Evolutionary conservation across 1,284 basidiomycete genomes (phyloP), one percentile per base, ranked within the genome.

Genomic region (Chiua sp.): DNA sequence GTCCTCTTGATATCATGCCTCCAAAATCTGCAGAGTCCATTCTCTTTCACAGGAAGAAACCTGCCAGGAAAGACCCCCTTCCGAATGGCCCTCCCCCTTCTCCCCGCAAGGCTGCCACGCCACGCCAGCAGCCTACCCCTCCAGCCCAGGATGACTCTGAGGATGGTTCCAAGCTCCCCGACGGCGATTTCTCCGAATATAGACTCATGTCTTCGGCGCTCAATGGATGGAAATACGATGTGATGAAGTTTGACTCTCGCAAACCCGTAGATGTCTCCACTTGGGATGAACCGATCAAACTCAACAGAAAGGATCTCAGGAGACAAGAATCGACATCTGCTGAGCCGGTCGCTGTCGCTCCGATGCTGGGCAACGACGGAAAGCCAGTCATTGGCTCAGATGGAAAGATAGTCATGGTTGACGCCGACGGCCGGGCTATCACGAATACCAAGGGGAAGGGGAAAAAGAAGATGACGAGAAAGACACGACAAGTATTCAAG

Each of bases 141-240:
- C 64, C 73, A 11, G 68, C 71, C 47, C 69, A 73, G 11, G 77
- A 79, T 37, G 78, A 79, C 20, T 76, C 79, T 35, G 82, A 86
- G 26, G 80, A 82, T 49, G 75, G 74, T 18, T 68, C 83, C 46
- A 76, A 83, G 59, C 80, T 86, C 42, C 88, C 89, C 30, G 83
- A 87, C 48, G 83, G 84, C 60, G 80, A 85, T 1, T 91, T 77
- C 75, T 80, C 83, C 60, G 91, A 93, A 72, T 93, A 84, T 77
- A 83, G 82, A 68, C 82, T 93, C 68, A 82, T 91, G 75, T 91
- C 90, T 7, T 88, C 89, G 44, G 83, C 85, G 23, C 82, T 88
- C 68, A 90, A 91, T 71, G 90, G 88, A 46, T 93, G 91, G 90
- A 92, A 90, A 72, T 93, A 92, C 79, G 90, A 92, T 74, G 86